Conservation (phyloP, 2,329 filamentous ascomycete genomes). For the Malbranchea cinnamomea region DNA sequence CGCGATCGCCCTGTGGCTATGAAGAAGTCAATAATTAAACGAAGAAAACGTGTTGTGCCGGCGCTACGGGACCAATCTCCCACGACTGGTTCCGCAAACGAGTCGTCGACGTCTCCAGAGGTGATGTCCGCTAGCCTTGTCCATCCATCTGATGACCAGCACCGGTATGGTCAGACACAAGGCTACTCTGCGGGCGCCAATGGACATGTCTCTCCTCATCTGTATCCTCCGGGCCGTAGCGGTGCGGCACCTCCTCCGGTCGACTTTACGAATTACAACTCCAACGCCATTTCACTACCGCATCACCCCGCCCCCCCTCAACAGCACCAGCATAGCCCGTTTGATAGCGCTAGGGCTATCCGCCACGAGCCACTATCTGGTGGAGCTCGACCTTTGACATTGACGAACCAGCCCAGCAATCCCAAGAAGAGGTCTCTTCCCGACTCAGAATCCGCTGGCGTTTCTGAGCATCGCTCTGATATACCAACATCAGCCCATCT, state of each 20-base stretch:
- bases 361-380: conserved; percentile 1
- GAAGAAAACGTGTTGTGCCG: conserved; percentile 85
- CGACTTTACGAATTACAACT: conserved; percentile 34
- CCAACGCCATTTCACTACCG: conserved; percentile 18
- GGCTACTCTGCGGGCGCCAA: too few species aligned
- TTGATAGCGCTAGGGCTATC: conserved; percentile 1
- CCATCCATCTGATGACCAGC: conserved; percentile 18
- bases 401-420: conserved; percentile 13
- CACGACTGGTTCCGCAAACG: conserved; percentile 26
- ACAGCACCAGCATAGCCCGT: too few species aligned
- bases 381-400: conserved; percentile 10
- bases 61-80: conserved; percentile 41
- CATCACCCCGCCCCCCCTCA: conserved; percentile 17
- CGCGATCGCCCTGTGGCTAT: conserved; percentile 90
- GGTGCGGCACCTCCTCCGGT: conserved; percentile 32
- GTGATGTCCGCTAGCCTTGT: conserved; percentile 20
- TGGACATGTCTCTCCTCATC: conserved; percentile 8
- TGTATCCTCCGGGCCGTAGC: too few species aligned
- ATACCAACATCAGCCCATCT: conserved; percentile 22
- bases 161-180: conserved; percentile 20
- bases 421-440: conserved; percentile 24
- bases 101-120: conserved; percentile 29
- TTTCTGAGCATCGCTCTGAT: conserved; percentile 17
- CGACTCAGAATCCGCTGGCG: conserved; percentile 18
- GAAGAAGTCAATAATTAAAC: conserved; percentile 97